These are phyloP conservation scores for Achaetomiella virescens DNA, from an alignment of 495 filamentous ascomycete species.

Conservation along the genomic window DNA sequence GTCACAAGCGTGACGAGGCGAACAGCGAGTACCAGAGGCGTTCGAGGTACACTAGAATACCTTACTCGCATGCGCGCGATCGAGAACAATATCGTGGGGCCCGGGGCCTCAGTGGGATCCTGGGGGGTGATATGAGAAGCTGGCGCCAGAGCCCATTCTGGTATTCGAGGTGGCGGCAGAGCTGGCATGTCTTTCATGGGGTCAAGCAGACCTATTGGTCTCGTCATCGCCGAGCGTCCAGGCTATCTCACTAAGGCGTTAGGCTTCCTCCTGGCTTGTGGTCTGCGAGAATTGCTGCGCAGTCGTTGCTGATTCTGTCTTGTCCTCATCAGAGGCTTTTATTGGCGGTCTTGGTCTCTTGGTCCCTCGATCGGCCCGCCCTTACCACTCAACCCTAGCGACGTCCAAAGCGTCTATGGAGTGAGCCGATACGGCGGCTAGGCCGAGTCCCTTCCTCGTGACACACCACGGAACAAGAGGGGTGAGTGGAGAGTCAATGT, in stretches of 20 bases:
- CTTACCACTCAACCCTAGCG: not conserved
- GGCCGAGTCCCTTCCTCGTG: not conserved
- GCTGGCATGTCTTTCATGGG: not conserved
- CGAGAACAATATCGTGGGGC: not conserved
- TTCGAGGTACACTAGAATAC: not conserved
- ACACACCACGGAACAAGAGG: not conserved
- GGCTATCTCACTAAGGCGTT: too few relatives aligned
- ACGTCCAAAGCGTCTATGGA: not conserved
- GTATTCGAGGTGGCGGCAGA: not conserved
- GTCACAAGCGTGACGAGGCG: not conserved
- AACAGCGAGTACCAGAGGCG: not conserved
- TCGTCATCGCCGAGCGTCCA: too few relatives aligned
- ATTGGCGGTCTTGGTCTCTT: not conserved
- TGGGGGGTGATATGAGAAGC: not conserved
- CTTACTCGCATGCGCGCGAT: not conserved
- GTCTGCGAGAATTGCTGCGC: too few relatives aligned
- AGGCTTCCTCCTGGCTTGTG: too few relatives aligned
- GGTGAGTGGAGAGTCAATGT: not conserved
- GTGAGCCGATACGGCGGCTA: not conserved
- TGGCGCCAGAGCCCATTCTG: not conserved
- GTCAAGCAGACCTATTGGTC: too few relatives aligned
- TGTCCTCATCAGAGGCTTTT: too few relatives aligned
- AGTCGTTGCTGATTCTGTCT: too few relatives aligned
- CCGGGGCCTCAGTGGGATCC: not conserved
- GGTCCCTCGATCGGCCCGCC: not conserved